Evolutionary conservation across 2,329 filamentous ascomycete species (phyloP), one percentile per base, ranked within the genome.

Genomic region (Cladosporium sp.): DNA sequence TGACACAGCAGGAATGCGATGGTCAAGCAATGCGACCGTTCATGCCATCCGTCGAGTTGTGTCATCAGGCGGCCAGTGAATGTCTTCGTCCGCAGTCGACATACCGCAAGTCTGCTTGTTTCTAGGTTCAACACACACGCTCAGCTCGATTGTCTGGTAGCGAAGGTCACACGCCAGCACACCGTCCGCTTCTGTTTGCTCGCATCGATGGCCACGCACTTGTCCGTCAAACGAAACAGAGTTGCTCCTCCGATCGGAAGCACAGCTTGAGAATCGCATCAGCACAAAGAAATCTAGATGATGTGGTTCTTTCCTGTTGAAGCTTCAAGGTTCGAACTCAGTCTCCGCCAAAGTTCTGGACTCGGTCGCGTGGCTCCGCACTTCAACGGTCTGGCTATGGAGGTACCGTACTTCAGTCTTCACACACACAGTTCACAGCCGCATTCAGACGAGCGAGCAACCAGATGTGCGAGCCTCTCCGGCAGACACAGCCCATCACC

Each of bases 361-460:
- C 59, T 39, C 21, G 25, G 48, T 61, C 39, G 32, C 43, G 49
- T n/a, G 26, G 36, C 60, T 63, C 60, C 60, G 36, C 60, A 39
- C 39, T 63, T 34, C 60, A 63, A 63, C 60, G 60, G 60, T 54
- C 60, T 63, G 60, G 60, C 60, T 54, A n/a, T n/a, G n/a, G n/a
- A n/a, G n/a, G n/a, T n/a, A n/a, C n/a, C n/a, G n/a, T n/a, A 28
- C 51, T 32, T 54, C 18, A 25, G 26, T 53, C 25, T 28, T 53
- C 48, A 26, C 48, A 28, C 5, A 21, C 28, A 32, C 13, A 30
- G 34, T 43, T 43, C 10, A 43, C 36, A 43, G 36, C 36, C 28
- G 14, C 30, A n/a, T 30, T 32, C 26, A n/a, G 51, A 46, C 28
- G 14, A 21, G 18, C 28, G 11, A 54, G 49, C 26, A 21, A 25